Evolutionary conservation across 176 grass and related monocot species (phyloP).

Genomic region (Triticum turgidum): DNA sequence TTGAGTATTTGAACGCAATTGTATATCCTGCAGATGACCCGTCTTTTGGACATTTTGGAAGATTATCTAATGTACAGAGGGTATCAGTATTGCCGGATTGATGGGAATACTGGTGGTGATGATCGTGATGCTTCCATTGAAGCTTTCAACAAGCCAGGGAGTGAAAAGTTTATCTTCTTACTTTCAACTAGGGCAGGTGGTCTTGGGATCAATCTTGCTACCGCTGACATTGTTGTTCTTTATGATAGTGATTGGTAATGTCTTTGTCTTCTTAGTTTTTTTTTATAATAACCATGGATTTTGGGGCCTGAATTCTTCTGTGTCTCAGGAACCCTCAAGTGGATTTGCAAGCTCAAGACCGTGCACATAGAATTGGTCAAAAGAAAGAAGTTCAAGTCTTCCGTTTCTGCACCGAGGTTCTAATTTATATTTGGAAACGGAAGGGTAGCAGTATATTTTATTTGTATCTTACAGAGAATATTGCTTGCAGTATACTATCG

Average conservation of each 20-base stretch:
- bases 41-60: slow-evolving; percentile 76
- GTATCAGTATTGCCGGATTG: slow-evolving; percentile 67
- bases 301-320: slow-evolving; percentile 8
- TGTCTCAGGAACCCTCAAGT: slow-evolving; percentile 73
- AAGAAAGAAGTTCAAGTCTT: slow-evolving; percentile 92
- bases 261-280: slow-evolving; percentile 14
- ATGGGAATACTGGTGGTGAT: slow-evolving; percentile 68
- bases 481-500: slow-evolving; percentile 55
- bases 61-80: slow-evolving; percentile 68
- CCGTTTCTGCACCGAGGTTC: slow-evolving; percentile 68
- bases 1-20: neutral
- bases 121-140: slow-evolving; percentile 73
- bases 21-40: slow-evolving; percentile 62
- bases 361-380: slow-evolving; percentile 84
- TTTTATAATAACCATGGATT: neutral
- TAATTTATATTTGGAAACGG: slow-evolving; percentile 11
- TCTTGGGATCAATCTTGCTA: slow-evolving; percentile 74
- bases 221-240: slow-evolving; percentile 80
- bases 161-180: slow-evolving; percentile 72
- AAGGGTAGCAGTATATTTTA: neutral
- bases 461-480: slow-evolving; percentile 20
- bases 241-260: slow-evolving; percentile 83
- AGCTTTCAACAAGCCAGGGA: slow-evolving; percentile 62
- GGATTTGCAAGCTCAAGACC: slow-evolving; percentile 78
- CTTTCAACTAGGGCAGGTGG: slow-evolving; percentile 76